Evolutionary conservation across 768 basidiomycete species (phyloP), one percentile per base, ranked within the genome.

Genomic region (Pluteus cervinus): DNA sequence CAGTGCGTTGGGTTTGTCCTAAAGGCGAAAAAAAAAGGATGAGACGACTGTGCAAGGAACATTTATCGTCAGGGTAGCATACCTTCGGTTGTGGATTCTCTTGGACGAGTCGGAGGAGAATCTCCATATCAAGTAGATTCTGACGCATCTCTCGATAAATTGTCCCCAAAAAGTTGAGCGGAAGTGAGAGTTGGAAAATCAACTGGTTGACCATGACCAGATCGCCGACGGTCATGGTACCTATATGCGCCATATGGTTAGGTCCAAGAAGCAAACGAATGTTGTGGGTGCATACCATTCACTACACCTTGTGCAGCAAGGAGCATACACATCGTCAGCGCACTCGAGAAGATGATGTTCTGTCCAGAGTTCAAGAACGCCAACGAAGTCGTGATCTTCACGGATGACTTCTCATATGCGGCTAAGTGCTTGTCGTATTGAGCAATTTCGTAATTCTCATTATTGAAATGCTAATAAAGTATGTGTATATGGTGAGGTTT

Each of bases 191-290:
- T 54, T 99, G 96, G 68, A 99, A 99, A 23, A 98, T 91, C 17
- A 99, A 73, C 54, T 97, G 94, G 59, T 99, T 99, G 49, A 96
- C 86, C 94, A 99, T 98, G 48, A 99, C 96, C 10, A 99, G 76
- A 52, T 99, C 96, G 6, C 96, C 96, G 16, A 99, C 76, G 4
- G 93, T 96, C 94, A 99, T 98, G 0, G 88, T 90, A 6, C 92
- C 93, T 93, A 45, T 9, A 20, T 8, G 21, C 28, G 17, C 2
- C 43, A 29, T 42, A 31, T 22, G 29, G 14, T 11, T 24, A 31
- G 29, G 1, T 20, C 18, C 4, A 35, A 6, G 15, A 4, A 22
- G 21, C 14, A 6, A n/a, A 24, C 15, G 36, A 24, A 16, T n/a
- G n/a, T 11, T 6, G 9, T 12, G 17, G 20, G 24, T 16, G 55